Evolutionary conservation across 202 grass and related monocot genomes (phyloP).

Genomic region (Schoenoplectus triqueter): DNA sequence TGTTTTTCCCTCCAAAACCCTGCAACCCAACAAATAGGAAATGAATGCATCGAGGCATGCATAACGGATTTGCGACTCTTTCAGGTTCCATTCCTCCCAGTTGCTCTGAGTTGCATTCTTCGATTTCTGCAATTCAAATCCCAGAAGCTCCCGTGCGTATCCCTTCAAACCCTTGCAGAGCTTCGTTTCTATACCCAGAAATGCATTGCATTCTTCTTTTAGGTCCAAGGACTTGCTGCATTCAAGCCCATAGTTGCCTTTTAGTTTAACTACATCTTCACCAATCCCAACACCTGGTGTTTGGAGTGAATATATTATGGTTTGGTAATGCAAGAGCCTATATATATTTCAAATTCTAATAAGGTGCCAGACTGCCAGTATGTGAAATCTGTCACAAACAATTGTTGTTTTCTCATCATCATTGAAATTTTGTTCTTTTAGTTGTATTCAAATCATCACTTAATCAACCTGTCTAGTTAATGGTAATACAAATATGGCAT

Average conservation of each 20-base stretch:
- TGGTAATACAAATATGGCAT: not conserved
- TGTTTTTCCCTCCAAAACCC: slow-evolving; percentile 31
- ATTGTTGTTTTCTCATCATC: not conserved
- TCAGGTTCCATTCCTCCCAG: slow-evolving; percentile 55
- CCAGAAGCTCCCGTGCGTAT: slow-evolving; percentile 50
- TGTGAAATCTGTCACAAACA: not conserved
- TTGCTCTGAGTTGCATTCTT: slow-evolving; percentile 50
- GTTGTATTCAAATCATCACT: not conserved
- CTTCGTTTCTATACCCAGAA: slow-evolving; percentile 23
- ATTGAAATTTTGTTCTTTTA: not conserved
- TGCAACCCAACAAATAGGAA: slow-evolving; percentile 60
- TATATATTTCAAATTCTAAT: not conserved
- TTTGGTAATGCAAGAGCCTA: not conserved
- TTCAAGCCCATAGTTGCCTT: slow-evolving; percentile 44
- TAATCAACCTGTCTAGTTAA: not conserved
- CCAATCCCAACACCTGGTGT: slow-evolving; percentile 45
- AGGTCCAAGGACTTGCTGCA: slow-evolving; percentile 45
- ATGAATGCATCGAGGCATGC: slow-evolving; percentile 64
- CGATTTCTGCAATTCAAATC: slow-evolving; percentile 51
- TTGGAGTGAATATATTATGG: not conserved
- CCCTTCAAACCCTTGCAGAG: slow-evolving; percentile 48
- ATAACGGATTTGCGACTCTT: slow-evolving; percentile 45
- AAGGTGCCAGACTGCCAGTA: not conserved
- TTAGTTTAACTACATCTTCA: slow-evolving; percentile 48
- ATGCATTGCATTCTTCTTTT: slow-evolving; percentile 33